Conservation (phyloP, 495 filamentous ascomycete genomes). For the Monascus purpureus region DNA sequence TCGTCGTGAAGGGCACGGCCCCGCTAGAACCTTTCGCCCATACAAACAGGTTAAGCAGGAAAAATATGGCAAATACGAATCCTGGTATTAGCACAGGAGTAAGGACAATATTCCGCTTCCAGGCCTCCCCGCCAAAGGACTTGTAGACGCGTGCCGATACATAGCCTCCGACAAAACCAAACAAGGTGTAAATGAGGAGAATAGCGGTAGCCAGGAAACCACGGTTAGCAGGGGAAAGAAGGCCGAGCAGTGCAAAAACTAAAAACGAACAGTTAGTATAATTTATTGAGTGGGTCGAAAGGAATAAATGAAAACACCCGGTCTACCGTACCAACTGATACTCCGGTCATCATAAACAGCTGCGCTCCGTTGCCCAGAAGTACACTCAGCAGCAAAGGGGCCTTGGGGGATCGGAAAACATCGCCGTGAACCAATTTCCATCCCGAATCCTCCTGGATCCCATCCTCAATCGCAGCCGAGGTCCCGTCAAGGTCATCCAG, state of each 20-base stretch:
- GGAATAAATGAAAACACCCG: no score
- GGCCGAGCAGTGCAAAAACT: slow-evolving; percentile 82
- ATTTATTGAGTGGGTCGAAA: no score
- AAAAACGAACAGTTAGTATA: no score
- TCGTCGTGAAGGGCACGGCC: slow-evolving; percentile 90
- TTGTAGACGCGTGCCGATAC: slow-evolving; percentile 84
- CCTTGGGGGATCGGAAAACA: slow-evolving; percentile 79
- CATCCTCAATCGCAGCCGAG: slow-evolving; percentile 65
- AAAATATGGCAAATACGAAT: slow-evolving; percentile 79
- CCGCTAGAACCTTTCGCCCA: slow-evolving; percentile 84
- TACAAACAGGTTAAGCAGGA: slow-evolving; percentile 89
- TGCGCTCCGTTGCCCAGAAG: slow-evolving; percentile 90
- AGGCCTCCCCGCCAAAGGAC: slow-evolving; percentile 74
- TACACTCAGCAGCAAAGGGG: slow-evolving; percentile 71
- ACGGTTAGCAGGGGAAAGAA: slow-evolving; percentile 88
- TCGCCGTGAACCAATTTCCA: slow-evolving; percentile 98
- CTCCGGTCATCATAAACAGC: slow-evolving; percentile 93
- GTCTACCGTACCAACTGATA: slow-evolving; percentile 57
- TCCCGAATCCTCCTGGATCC: slow-evolving; percentile 91
- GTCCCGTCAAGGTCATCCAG: slow-evolving; percentile 72
- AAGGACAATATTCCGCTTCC: slow-evolving; percentile 84
- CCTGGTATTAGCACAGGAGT: slow-evolving; percentile 78
- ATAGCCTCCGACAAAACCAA: slow-evolving; percentile 89
- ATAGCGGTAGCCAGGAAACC: slow-evolving; percentile 85
- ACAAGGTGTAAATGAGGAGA: slow-evolving; percentile 80